phyloP scores from a whole-genome alignment of 2,329 filamentous ascomycete species.

The Penicillium corylophilum region DNA sequence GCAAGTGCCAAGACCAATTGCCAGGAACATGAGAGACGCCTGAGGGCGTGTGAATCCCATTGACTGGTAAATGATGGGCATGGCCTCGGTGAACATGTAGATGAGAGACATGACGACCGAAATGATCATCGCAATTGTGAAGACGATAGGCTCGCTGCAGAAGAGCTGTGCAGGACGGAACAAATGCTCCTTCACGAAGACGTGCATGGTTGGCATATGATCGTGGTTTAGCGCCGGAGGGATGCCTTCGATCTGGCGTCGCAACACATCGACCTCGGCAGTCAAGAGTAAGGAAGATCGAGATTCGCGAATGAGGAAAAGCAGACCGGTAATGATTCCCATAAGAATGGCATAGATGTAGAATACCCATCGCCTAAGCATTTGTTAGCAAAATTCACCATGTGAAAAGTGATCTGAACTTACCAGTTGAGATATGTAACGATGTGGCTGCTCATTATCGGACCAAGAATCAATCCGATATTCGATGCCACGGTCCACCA shows the following conservation, averaged over 20 bases:
- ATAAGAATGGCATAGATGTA: conserved; percentile 44
- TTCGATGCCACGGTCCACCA: conserved; percentile 47
- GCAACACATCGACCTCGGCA: conserved; percentile 32
- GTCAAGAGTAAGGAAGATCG: conserved; percentile 47
- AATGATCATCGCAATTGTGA: conserved; percentile 45
- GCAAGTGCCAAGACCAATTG: conserved; percentile 41
- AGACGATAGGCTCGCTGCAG: conserved; percentile 50
- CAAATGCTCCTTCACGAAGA: conserved; percentile 42
- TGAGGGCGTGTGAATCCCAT: conserved; percentile 35
- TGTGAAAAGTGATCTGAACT: background rate
- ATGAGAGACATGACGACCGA: conserved; percentile 48
- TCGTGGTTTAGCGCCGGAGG: conserved; percentile 40
- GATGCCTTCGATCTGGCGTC: conserved; percentile 17
- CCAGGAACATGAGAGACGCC: conserved; percentile 43
- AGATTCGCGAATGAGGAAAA: conserved; percentile 44
- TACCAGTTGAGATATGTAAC: conserved; percentile 41
- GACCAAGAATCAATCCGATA: conserved; percentile 45
- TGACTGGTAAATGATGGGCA: conserved; percentile 42
- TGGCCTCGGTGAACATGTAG: conserved; percentile 50
- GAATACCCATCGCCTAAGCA: conserved; percentile 47
- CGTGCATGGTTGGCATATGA: conserved; percentile 35
- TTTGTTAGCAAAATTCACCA: background rate
- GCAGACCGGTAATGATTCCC: conserved; percentile 33
- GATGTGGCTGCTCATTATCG: conserved; percentile 47
- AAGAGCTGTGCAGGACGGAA: conserved; percentile 45